Conservation (phyloP, 495 filamentous ascomycete species). For the Alectoria sarmentosa region DNA sequence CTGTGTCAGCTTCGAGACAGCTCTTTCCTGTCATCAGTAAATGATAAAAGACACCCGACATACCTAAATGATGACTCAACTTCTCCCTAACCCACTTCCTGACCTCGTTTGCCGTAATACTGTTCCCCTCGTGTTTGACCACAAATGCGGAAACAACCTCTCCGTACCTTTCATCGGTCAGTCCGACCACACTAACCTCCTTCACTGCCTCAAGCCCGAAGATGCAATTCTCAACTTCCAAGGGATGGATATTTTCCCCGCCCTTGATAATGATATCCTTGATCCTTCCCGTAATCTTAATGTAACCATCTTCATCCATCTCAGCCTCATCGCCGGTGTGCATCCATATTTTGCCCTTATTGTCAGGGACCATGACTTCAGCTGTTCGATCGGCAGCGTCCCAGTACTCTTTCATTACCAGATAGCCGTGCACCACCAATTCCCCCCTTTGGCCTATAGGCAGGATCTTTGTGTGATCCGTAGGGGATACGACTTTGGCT, state of each 20-base stretch:
- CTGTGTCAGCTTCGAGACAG: slow-evolving; percentile 2
- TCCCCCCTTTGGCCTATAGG: slow-evolving; percentile 66
- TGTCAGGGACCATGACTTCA: slow-evolving; percentile 61
- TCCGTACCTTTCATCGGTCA: slow-evolving; percentile 78
- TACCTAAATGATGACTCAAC: slow-evolving; percentile 69
- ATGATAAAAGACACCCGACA: slow-evolving; percentile 22
- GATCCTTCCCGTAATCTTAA: slow-evolving; percentile 67
- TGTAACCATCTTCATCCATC: slow-evolving; percentile 63
- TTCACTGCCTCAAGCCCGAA: slow-evolving; percentile 58
- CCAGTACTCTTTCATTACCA: slow-evolving; percentile 90
- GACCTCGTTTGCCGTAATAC: slow-evolving; percentile 47
- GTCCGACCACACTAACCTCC: slow-evolving; percentile 75
- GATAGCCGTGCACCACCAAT: slow-evolving; percentile 75
- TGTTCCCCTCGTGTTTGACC: slow-evolving; percentile 41
- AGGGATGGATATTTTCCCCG: slow-evolving; percentile 93
- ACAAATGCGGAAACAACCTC: slow-evolving; percentile 85
- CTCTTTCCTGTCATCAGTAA: not conserved
- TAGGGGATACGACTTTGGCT: slow-evolving; percentile 73
- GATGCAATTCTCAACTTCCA: slow-evolving; percentile 91
- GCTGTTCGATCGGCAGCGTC: slow-evolving; percentile 58
- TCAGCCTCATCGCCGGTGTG: slow-evolving; percentile 88
- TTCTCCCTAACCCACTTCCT: slow-evolving; percentile 63
- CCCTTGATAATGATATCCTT: slow-evolving; percentile 93
- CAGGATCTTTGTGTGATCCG: slow-evolving; percentile 49
- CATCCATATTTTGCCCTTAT: slow-evolving; percentile 60